These are phyloP conservation scores for Fistulifera pelliculosa DNA, from an alignment of 108 stramenopile species.

Conservation along the genomic window DNA sequence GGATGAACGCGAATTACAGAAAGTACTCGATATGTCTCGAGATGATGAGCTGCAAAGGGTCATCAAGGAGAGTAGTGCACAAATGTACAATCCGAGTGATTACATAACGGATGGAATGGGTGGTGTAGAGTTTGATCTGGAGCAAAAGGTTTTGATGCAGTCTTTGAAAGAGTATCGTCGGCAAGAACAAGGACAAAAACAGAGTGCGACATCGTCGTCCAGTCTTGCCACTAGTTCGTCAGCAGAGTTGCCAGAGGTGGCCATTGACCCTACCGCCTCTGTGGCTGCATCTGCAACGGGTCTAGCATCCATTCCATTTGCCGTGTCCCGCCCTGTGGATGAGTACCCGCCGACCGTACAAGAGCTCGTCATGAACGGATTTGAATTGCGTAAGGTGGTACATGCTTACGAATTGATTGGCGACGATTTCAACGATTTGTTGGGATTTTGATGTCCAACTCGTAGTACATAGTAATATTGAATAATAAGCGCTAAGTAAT, in stretches of 20 bases:
- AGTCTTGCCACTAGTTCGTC: neutral
- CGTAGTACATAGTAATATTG: neutral
- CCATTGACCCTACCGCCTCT: neutral
- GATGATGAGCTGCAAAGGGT: slow-evolving; percentile 42
- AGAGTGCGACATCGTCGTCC: slow-evolving; percentile 9
- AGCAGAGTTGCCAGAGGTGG: neutral
- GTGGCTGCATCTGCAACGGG: slow-evolving; percentile 1
- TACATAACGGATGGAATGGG: slow-evolving; percentile 36
- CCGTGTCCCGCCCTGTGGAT: slow-evolving; percentile 20
- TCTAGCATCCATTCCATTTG: slow-evolving; percentile 6
- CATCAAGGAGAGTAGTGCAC: slow-evolving; percentile 29
- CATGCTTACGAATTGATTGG: slow-evolving; percentile 75
- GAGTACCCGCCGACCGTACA: slow-evolving; percentile 72
- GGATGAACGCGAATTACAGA: slow-evolving; percentile 37
- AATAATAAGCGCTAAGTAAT: too few relatives aligned
- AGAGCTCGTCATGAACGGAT: slow-evolving; percentile 83
- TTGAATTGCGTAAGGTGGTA: slow-evolving; percentile 54
- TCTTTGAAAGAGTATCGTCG: slow-evolving; percentile 46
- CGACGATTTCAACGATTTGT: slow-evolving; percentile 74
- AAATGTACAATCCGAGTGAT: too few relatives aligned
- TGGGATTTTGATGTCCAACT: slow-evolving; percentile 42
- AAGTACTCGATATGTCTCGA: slow-evolving; percentile 40
- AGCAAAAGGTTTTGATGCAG: slow-evolving; percentile 63
- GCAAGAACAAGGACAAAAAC: slow-evolving; percentile 53
- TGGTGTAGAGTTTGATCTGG: slow-evolving; percentile 72